Conservation (phyloP, 2,329 filamentous ascomycete species). For the Moelleriella libera region DNA sequence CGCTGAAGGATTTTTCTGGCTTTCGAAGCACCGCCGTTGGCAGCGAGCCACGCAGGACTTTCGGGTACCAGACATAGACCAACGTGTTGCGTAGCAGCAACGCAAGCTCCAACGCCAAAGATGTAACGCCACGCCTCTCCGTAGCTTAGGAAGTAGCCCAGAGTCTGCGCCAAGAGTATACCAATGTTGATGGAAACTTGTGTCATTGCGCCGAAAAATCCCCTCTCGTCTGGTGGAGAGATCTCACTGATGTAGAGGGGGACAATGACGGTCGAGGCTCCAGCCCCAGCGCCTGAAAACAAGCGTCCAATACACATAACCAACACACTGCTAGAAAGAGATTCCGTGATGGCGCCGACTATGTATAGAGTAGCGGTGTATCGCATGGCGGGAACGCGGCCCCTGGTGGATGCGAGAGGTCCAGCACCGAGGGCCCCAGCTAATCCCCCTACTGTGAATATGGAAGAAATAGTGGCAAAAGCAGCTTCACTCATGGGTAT, state of each 20-base stretch:
- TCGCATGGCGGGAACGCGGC: conserved; percentile 64
- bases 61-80: conserved; percentile 71
- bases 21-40: conserved; percentile 40
- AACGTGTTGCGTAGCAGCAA: conserved; percentile 53
- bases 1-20: conserved; percentile 58
- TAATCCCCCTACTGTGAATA: conserved; percentile 83
- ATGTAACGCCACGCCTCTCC: conserved; percentile 74
- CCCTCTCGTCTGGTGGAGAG: conserved; percentile 58
- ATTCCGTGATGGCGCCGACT: conserved; percentile 62
- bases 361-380: conserved; percentile 65
- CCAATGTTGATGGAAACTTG: conserved; percentile 91
- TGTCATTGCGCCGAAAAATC: conserved; percentile 73
- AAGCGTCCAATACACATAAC: conserved; percentile 62
- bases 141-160: conserved; percentile 79
- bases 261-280: conserved; percentile 81
- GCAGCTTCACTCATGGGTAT: conserved; percentile 74
- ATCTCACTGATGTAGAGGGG: conserved; percentile 92
- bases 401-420: conserved; percentile 62
- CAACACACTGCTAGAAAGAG: conserved; percentile 51
- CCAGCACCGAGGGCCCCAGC: conserved; percentile 70
- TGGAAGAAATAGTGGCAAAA: conserved; percentile 77
- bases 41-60: conserved; percentile 78
- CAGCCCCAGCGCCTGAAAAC: conserved; percentile 70
- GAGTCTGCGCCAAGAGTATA: conserved; percentile 67
- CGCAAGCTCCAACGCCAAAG: conserved; percentile 53